A percentile compares a stretch with the other conserved stretches of the same genome.
Conservation (phyloP, 1,284 basidiomycete species). For the Trametes versicolor region DNA sequence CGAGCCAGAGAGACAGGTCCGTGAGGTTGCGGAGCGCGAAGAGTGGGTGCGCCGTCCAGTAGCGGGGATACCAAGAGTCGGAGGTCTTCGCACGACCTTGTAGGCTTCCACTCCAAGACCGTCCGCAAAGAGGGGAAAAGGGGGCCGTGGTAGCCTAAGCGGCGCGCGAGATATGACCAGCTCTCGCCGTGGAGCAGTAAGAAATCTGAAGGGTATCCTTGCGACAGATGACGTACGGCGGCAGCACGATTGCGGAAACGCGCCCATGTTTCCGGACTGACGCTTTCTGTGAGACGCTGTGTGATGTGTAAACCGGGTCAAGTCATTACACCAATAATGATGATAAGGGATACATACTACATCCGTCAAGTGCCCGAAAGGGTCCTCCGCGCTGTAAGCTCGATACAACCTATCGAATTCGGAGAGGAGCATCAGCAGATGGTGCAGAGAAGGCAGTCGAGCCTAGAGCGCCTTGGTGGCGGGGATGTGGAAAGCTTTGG, state of each 20-base stretch:
- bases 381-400: not conserved
- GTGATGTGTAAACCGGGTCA: not conserved
- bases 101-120: not conserved
- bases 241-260: not conserved
- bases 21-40: not conserved
- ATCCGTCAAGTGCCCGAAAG: not conserved
- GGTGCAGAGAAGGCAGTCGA: not conserved
- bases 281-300: not conserved
- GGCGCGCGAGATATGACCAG: not conserved
- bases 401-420: not conserved
- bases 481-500: not conserved
- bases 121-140: not conserved
- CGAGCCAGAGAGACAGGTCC: not conserved
- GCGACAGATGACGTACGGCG: not conserved
- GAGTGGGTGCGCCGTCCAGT: not conserved
- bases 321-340: not conserved
- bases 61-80: not conserved
- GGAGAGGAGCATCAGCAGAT: not conserved
- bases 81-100: not conserved
- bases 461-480: not conserved
- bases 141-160: not conserved
- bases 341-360: not conserved
- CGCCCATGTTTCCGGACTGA: not conserved
- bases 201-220: too few relatives aligned
- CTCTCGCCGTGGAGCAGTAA: not conserved